Conservation (phyloP, 2,329 filamentous ascomycete genomes). For the Claviceps sp. region DNA sequence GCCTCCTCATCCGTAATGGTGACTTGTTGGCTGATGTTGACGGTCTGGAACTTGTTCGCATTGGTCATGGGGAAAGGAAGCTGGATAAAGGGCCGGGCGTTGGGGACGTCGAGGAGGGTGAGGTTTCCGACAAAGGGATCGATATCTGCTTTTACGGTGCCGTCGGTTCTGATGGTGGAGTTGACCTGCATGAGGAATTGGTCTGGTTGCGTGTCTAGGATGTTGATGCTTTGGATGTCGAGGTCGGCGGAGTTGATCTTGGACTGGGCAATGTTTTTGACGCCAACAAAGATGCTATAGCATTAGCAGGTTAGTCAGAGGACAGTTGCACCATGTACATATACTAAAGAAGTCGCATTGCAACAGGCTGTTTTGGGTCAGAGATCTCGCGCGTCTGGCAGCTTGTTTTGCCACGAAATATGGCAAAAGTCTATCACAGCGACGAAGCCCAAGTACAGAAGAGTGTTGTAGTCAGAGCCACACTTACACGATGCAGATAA, state of each 20-base stretch:
- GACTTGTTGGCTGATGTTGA: slow-evolving; percentile 38
- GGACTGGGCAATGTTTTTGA: slow-evolving; percentile 42
- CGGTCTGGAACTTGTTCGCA: slow-evolving; percentile 31
- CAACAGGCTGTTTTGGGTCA: no score
- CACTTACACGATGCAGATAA: slow-evolving; percentile 46
- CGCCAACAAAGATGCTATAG: slow-evolving; percentile 39
- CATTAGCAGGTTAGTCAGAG: background rate
- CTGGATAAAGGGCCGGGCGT: slow-evolving; percentile 34
- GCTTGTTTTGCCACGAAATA: no score
- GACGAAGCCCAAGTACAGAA: no score
- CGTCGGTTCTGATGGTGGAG: slow-evolving; percentile 39
- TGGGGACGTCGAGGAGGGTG: slow-evolving; percentile 37
- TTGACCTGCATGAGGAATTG: slow-evolving; percentile 40
- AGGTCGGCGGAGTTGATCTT: slow-evolving; percentile 41
- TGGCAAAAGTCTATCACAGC: no score
- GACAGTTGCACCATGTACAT: background rate
- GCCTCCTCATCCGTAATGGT: slow-evolving; percentile 32
- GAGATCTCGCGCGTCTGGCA: no score
- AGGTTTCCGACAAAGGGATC: slow-evolving; percentile 37
- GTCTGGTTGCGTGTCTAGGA: slow-evolving; percentile 31
- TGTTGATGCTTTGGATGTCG: slow-evolving; percentile 34
- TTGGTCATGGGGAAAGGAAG: slow-evolving; percentile 39
- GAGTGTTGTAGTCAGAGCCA: slow-evolving; percentile 8
- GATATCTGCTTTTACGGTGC: slow-evolving; percentile 37
- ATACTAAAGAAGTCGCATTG: no score